Base-by-base conservation (phyloP, 1,284 basidiomycete species). In the Bjerkandera adusta region DNA sequence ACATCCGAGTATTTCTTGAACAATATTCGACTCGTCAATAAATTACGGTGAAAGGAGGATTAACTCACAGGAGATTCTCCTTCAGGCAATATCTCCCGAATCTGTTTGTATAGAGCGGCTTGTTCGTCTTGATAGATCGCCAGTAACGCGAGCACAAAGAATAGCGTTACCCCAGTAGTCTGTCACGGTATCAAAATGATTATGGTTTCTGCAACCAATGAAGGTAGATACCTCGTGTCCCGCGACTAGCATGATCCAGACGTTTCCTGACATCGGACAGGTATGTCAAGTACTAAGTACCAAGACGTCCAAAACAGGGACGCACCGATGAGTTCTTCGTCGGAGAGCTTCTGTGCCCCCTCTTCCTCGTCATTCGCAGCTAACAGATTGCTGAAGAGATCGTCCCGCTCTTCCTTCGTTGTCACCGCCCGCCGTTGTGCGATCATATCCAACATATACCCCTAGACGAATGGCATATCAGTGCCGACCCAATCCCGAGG, bases 211-310 rank as follows among this genome's bases (percentile, higher is more conserved):
- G n/a, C n/a, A n/a, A n/a, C n/a, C n/a, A n/a, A n/a, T n/a, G n/a
- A n/a, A n/a, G n/a, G n/a, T n/a, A n/a, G n/a, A n/a, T n/a, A 79
- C 79, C 67, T 83, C 81, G 52, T 83, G 79, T 5, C 80, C 60
- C 13, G 29, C n/a, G 15, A 33, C 6, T n/a, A 33, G 30, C 11
- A 3, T 34, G n/a, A 10, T 3, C 25, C 38, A 21, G 1, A n/a
- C 6, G 24, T n/a, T n/a, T n/a, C n/a, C n/a, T n/a, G n/a, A n/a
- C n/a, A n/a, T n/a, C n/a, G n/a, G n/a, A n/a, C n/a, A n/a, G n/a
- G n/a, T n/a, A n/a, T n/a, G n/a, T n/a, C n/a, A n/a, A n/a, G n/a
- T n/a, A n/a, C n/a, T n/a, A n/a, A n/a, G n/a, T n/a, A n/a, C n/a
- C n/a, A n/a, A n/a, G n/a, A n/a, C n/a, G n/a, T n/a, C n/a, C n/a